These are phyloP conservation scores for Colletotrichum euphorbiae DNA, from an alignment of 2,329 filamentous ascomycete genomes.

Conservation along the genomic window DNA sequence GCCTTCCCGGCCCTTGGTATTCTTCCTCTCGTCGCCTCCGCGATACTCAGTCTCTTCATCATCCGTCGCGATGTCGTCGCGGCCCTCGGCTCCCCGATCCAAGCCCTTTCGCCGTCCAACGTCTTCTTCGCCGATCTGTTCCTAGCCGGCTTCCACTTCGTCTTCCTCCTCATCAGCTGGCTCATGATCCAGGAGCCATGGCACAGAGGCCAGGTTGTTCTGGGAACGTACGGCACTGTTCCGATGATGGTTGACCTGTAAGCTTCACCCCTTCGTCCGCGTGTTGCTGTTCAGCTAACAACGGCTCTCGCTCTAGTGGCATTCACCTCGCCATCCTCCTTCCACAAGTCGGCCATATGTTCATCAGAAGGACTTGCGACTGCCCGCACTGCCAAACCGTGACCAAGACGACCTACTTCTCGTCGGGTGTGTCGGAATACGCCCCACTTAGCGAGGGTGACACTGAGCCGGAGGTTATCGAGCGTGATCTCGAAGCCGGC, in stretches of 20 bases:
- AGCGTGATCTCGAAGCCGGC: constrained; percentile 19
- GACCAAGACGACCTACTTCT: constrained; percentile 10
- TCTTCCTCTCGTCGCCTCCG: constrained; percentile 38
- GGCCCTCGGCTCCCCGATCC: constrained; percentile 41
- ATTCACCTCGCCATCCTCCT: constrained; percentile 48
- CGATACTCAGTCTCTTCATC: constrained; percentile 31
- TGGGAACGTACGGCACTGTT: constrained; percentile 41
- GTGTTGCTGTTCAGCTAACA: neutral
- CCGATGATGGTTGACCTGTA: constrained; percentile 42
- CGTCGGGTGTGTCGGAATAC: constrained; percentile 27
- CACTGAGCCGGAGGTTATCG: constrained; percentile 1
- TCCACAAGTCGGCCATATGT: constrained; percentile 18
- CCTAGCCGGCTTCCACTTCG: constrained; percentile 32
- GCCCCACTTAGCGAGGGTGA: constrained; percentile 27
- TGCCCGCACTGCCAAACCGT: constrained; percentile 30
- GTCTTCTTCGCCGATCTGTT: constrained; percentile 38
- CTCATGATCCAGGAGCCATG: constrained; percentile 3
- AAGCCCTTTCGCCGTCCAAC: constrained; percentile 36
- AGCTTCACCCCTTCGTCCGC: neutral
- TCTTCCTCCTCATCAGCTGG: constrained; percentile 41
- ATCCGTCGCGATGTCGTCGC: constrained; percentile 40
- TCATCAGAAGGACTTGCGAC: constrained; percentile 17
- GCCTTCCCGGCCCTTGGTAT: constrained; percentile 41
- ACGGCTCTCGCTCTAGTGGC: neutral
- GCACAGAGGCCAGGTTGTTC: constrained; percentile 21